These are phyloP conservation scores for Cruciata laevipes DNA, from an alignment of 257 asterid genomes.

Conservation along the genomic window DNA sequence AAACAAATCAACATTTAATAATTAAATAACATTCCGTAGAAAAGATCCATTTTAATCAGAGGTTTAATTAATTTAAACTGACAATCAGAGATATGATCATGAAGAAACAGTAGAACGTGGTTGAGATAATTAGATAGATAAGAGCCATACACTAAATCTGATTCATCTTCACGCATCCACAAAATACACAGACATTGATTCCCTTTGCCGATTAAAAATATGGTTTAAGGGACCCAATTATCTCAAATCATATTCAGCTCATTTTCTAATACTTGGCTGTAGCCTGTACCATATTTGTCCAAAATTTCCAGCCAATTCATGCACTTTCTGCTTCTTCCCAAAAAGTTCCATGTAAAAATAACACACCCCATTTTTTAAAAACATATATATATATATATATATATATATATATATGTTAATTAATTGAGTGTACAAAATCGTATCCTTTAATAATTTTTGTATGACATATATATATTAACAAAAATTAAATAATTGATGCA, in stretches of 20 bases:
- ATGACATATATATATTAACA: no score
- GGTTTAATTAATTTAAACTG: no score
- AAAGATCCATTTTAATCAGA: neutral
- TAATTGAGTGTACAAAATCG: no score
- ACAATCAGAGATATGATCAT: neutral
- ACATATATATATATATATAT: no score
- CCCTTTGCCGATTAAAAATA: neutral
- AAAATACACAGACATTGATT: conserved; percentile 1
- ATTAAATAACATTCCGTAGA: no score
- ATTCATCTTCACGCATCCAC: neutral
- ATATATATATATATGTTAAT: no score
- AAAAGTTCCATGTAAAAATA: neutral
- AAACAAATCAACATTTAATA: no score
- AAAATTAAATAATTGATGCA: no score
- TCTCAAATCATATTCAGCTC: neutral
- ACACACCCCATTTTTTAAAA: no score
- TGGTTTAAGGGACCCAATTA: neutral
- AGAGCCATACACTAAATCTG: neutral
- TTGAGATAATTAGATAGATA: neutral
- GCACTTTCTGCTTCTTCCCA: neutral
- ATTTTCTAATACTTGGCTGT: neutral
- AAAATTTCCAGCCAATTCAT: neutral
- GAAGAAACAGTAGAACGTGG: conserved; percentile 6
- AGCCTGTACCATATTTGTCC: neutral
- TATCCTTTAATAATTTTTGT: no score